These are phyloP conservation scores for Lipomyces oligophaga DNA, from an alignment of 805 yeast species.

Conservation along the genomic window DNA sequence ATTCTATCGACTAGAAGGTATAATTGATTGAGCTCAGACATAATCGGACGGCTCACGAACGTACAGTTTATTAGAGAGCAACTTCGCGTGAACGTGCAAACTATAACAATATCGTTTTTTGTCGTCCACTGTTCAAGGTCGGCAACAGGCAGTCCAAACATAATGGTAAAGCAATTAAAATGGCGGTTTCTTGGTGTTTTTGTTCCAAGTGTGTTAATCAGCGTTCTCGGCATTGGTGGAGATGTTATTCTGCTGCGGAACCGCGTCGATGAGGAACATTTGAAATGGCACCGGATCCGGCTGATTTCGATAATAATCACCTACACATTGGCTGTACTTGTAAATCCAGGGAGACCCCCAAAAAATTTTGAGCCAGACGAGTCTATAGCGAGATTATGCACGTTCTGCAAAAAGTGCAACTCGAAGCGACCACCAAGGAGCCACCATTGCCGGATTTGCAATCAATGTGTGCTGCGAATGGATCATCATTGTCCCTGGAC, in stretches of 20 bases:
- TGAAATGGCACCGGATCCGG: slow-evolving; percentile 46
- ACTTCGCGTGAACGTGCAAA: too few species aligned
- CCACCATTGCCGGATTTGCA: slow-evolving; percentile 75
- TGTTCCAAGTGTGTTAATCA: slow-evolving; percentile 64
- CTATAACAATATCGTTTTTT: too few species aligned
- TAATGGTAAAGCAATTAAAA: slow-evolving; percentile 22
- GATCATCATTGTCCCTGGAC: slow-evolving; percentile 97
- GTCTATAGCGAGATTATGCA: slow-evolving; percentile 50
- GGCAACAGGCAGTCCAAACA: too few species aligned
- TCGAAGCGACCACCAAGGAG: slow-evolving; percentile 73
- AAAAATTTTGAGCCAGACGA: slow-evolving; percentile 42
- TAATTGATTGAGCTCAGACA: too few species aligned
- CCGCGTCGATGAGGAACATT: slow-evolving; percentile 42
- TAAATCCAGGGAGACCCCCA: slow-evolving; percentile 68
- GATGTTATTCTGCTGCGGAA: slow-evolving; percentile 53
- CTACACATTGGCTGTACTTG: slow-evolving; percentile 63
- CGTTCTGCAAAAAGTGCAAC: slow-evolving; percentile 55
- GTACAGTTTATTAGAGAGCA: too few species aligned
- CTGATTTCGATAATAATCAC: slow-evolving; percentile 66
- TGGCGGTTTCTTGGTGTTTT: slow-evolving; percentile 20
- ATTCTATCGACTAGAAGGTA: too few species aligned
- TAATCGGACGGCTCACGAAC: too few species aligned
- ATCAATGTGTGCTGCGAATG: slow-evolving; percentile 75
- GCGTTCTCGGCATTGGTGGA: slow-evolving; percentile 57
- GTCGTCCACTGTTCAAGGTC: too few species aligned